Base-by-base conservation (phyloP, 495 filamentous ascomycete species). In the Staphylotrichum longicolle region DNA sequence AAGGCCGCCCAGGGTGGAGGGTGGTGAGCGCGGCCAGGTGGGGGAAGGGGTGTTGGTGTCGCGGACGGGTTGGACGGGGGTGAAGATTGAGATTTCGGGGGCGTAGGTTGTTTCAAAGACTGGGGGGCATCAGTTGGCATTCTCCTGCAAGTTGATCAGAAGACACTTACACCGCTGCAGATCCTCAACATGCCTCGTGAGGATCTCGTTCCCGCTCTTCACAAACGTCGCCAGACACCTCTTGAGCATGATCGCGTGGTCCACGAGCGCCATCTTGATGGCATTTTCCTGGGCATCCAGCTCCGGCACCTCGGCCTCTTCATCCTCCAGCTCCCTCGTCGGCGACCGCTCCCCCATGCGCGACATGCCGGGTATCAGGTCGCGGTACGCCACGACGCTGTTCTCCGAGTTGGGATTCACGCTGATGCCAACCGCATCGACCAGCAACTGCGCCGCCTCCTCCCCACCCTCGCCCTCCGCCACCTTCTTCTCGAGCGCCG, bases 221-320 rank as follows among this genome's bases (percentile, higher is more conserved):
- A 84, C 39, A 69, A 89, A 91, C 57, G 88, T 81, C 8, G 82
- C 79, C 54, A 98, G 71, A 64, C 90, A 91, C 59, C 91, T 86
- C 76, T 93, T 93, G 69, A 98, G 85, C 64, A 88, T 84, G 46
- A 92, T 81, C 5, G 91, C 91, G 68, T 98, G 93, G 69, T 98
- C 94, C 53, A 95, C 81, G 45, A 98, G 80, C 20, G 91, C 91
- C 61, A 90, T 87, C 63, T 86, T 88, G 55, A 98, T 85, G 20
- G 95, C 91, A 63, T 87, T 91, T 65, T 93, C 85, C 73, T 96
- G 80, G 2, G 86, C 82, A 65, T 86, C 82, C 7, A 89, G 70
- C 46, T 82, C 75, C 11, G 75, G 65, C 40, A 79, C 72, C 58
- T 80, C 78, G 9, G 79, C 76, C 7, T 82, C 80, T 4, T 78